Evolutionary conservation across 2,329 filamentous ascomycete species (phyloP), one percentile per base, ranked within the genome.

Genomic region (Scedosporium apiospermum): DNA sequence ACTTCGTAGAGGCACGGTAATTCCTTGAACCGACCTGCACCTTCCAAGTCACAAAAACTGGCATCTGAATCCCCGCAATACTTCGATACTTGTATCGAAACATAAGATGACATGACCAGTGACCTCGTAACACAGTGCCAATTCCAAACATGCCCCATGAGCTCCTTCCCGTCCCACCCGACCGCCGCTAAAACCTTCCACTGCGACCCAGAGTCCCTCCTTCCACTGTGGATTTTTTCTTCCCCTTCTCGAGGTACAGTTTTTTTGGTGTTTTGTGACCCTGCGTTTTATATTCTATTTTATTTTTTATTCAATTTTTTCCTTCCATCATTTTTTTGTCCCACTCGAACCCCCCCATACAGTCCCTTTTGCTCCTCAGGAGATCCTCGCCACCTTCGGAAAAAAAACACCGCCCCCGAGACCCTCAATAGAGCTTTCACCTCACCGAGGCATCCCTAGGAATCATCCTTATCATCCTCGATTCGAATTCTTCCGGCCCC

Each of bases 301-400:
- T 42, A 16, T 46, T 44, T 4, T 26, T 12, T 27, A 34, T 16
- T 34, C 14, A 14, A 58, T 18, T 27, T 62, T 21, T 27, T 58
- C 38, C 12, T 55, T 55, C 18, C n/a, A 49, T 23, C 23, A 23
- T 14, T 30, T 62, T 62, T 23, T 38, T 14, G n/a, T 38, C 12
- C 27, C n/a, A 23, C 57, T 38, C 14, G 16, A 23, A 38, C 38
- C 27, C 27, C 23, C 23, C 4, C 16, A 57, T 18, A 49, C 16
- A 21, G 44, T 49, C 44, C 44, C 18, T 49, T 49, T 49, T 18
- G 7, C 18, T 23, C 51, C 23, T 55, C 51, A 55, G 51, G 51
- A 55, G 51, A 55, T 55, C 51, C 23, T 55, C 51, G 51, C 51
- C 51, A 55, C 51, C 51, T 55, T 55, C 51, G 51, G 51, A 30